Evolutionary conservation across 179 eudicot species (phyloP), one percentile per base, ranked within the genome.

Genomic region (Drosera spatulata): DNA sequence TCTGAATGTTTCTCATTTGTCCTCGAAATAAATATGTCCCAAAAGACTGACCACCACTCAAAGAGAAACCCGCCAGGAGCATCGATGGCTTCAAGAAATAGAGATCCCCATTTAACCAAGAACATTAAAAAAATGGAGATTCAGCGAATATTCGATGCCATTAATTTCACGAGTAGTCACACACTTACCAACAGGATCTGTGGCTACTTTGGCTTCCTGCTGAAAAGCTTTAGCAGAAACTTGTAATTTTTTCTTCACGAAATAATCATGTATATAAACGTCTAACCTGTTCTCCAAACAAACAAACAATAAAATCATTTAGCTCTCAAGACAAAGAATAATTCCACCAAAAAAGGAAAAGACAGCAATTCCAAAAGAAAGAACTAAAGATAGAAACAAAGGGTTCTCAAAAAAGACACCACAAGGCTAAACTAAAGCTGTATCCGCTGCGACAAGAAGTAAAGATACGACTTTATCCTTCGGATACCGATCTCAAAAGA

Each of bases 201-300:
- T 79, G 59, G 99, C 86, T 46, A 93, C 96, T 77, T 89, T 93
- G 49, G 95, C 99, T 74, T 93, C 99, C 44, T 87, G 75, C 80
- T 84, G 90, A 75, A 93, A 93, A 45, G 99, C 89, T 69, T 93
- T 88, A 53, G 99, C 99, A 73, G 96, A 69, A 59, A 90, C 95
- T 75, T 86, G 84, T 39, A 93, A 66, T 75, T 84, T 86, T 79
- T 96, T 89, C 77, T 93, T 93, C 39, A 93, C 86, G 62, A 93
- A 55, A 70, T 93, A 93, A 74, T 93, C 99, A 71, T 93, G 85
- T 53, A 93, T 93, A 63, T 93, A 93, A 55, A 93, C 95, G 75
- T 93, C 99, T 64, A 93, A 74, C 99, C 99, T 93, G 77, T 56
- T 39, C 33, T 22, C 33, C 33, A 22, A 0, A 22, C 33, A 22